phyloP scores from a whole-genome alignment of 345 rosid species.

The Rhizophora mangle region DNA sequence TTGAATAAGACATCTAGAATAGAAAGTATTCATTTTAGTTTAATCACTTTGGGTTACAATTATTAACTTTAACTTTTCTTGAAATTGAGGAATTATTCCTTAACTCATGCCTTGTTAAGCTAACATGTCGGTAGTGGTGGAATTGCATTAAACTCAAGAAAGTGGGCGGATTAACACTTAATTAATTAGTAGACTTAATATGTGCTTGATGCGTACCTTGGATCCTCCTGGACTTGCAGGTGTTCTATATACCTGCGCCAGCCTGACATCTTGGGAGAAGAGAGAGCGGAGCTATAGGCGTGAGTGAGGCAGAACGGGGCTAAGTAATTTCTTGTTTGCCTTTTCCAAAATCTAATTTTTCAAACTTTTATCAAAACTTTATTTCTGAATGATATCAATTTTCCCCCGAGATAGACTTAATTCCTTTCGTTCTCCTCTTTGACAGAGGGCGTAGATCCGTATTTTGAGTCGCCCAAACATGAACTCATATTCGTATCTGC shows the following conservation, averaged over 20 bases:
- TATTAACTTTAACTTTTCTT: conserved; percentile 7
- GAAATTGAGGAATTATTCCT: neutral
- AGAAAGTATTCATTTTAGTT: neutral
- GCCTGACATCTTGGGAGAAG: neutral
- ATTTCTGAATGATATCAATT: no score
- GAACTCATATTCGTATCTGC: no score
- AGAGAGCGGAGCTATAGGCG: neutral
- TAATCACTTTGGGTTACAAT: neutral
- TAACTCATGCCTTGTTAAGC: conserved; percentile 9
- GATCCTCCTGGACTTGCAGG: neutral
- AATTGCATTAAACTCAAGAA: conserved; percentile 28
- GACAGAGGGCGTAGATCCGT: no score
- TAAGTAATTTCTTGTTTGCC: no score
- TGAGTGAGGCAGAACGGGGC: no score
- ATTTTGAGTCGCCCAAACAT: no score
- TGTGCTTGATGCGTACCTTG: neutral
- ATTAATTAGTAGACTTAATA: neutral
- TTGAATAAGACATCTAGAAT: neutral
- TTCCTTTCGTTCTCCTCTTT: no score
- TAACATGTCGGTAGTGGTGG: conserved; percentile 12
- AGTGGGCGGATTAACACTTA: conserved; percentile 29
- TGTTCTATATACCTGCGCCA: neutral
- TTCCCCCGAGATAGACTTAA: no score
- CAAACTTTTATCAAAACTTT: no score
- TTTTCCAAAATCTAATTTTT: neutral